These are phyloP conservation scores for Viridothelium virens DNA, from an alignment of 495 filamentous ascomycete species.

Conservation along the genomic window DNA sequence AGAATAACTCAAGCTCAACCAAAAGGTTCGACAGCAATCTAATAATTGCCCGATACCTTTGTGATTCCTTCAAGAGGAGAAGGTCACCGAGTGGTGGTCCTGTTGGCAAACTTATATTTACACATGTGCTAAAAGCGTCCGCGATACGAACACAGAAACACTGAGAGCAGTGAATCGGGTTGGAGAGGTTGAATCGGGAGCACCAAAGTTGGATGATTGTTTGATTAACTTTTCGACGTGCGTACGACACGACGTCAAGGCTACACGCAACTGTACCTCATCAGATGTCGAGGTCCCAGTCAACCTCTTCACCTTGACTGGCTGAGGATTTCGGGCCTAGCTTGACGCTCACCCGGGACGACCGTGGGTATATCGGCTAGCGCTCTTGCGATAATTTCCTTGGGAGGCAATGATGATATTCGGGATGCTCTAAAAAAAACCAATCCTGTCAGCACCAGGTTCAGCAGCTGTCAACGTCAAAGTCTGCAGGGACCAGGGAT, in stretches of 20 bases:
- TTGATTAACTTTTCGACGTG: not conserved
- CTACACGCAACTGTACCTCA: not conserved
- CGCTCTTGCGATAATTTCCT: not conserved
- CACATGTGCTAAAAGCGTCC: not conserved
- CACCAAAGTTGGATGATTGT: not conserved
- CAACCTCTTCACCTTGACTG: not conserved
- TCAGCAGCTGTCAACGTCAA: not conserved
- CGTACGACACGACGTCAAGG: not conserved
- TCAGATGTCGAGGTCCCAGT: not conserved
- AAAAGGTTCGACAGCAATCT: constrained; percentile 12
- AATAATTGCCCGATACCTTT: constrained; percentile 15
- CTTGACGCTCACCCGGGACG: not conserved
- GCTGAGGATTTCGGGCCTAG: not conserved
- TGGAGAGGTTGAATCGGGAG: not conserved
- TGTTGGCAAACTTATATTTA: not conserved
- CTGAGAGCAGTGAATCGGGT: not conserved
- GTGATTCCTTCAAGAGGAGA: not conserved
- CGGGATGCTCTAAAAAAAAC: not conserved
- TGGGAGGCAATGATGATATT: not conserved
- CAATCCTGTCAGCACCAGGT: not conserved
- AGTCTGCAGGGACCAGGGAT: not conserved
- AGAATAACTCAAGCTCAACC: not conserved
- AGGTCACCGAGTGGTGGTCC: not conserved
- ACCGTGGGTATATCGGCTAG: not conserved
- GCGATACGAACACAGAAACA: not conserved